Percentiles rank a stretch among this genome's conserved stretches.
Evolutionary conservation across 768 basidiomycete genomes (phyloP).

Genomic region (Dictyophora rubrovolvata): DNA sequence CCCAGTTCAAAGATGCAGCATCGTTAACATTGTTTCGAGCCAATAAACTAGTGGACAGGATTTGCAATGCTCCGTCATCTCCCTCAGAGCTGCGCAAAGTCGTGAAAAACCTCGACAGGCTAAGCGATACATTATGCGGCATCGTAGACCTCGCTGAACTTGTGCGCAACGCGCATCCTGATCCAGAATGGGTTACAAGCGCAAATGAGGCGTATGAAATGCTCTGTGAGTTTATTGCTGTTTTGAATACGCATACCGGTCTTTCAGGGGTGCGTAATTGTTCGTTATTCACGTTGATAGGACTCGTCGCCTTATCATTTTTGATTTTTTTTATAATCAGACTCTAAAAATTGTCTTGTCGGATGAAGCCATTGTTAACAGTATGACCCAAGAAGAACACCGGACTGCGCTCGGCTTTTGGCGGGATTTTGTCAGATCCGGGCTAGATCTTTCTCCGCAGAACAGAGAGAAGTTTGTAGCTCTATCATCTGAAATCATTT

Average conservation of each 20-base stretch:
- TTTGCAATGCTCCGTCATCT: slow-evolving; percentile 63
- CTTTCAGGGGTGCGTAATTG: slow-evolving; percentile 66
- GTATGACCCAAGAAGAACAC: slow-evolving; percentile 63
- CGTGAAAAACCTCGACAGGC: slow-evolving; percentile 91
- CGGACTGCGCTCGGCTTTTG: slow-evolving; percentile 90
- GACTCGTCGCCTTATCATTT: slow-evolving; percentile 13
- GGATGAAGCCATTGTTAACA: slow-evolving; percentile 54
- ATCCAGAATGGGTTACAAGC: slow-evolving; percentile 68
- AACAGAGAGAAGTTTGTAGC: slow-evolving; percentile 78
- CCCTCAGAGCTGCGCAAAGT: slow-evolving; percentile 69
- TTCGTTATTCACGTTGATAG: slow-evolving; percentile 8
- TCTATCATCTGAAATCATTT: slow-evolving; percentile 79
- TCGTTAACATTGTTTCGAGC: slow-evolving; percentile 75
- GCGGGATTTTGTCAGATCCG: slow-evolving; percentile 96
- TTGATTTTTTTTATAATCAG: slow-evolving; percentile 27
- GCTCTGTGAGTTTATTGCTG: slow-evolving; percentile 96
- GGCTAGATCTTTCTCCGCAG: slow-evolving; percentile 74
- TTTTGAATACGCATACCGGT: slow-evolving; percentile 86
- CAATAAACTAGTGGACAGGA: slow-evolving; percentile 72
- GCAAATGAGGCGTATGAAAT: slow-evolving; percentile 85
- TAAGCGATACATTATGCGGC: slow-evolving; percentile 91
- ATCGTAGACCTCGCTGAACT: slow-evolving; percentile 96
- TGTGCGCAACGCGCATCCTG: slow-evolving; percentile 88
- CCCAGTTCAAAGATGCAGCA: slow-evolving; percentile 60
- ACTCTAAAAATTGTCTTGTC: slow-evolving; percentile 60